Base-by-base conservation (phyloP, 2,329 filamentous ascomycete genomes). In the Stenocarpella maydis region DNA sequence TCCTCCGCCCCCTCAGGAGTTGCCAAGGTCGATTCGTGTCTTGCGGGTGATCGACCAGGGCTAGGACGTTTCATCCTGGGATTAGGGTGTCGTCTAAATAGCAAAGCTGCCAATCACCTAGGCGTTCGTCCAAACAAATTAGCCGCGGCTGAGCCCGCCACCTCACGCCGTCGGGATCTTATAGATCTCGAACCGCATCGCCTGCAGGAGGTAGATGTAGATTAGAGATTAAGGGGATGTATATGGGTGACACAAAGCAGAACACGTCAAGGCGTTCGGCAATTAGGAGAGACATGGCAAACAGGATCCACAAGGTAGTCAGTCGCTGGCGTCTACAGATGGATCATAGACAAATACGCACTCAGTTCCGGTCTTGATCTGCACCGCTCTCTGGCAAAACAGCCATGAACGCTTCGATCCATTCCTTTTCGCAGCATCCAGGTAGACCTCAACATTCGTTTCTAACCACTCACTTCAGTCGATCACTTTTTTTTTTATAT, bases 401-500 rank as follows among this genome's bases (percentile, higher is more conserved):
- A 31, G 24, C 52, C 26, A 41, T 49, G 26, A 37, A 60, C 41
- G 47, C 65, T 67, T 55, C 65, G 34, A 60, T 39, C 45, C 31
- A 34, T 43, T 39, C 41, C 15, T 47, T 60, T 10, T 60, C 28
- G 37, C 60, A 45, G 54, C 31, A n/a, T 54, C 58, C 58, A 61
- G 54, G 31, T 9, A 63, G 47, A 26, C 39, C n/a, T 45, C 50
- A 15, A 52, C 34, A 19, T 68, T 68, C 55, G 21, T 24, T 68
- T 68, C 65, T 68, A 15, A 37, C n/a, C n/a, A 50, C 66, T 63
- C 54, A 63, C 45, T 68, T 68, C 43, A 53, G 66, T 68, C 54
- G 21, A 61, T 68, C 66, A 17, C 19, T 63, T 68, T 37, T 49
- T 52, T 68, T 34, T 26, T n/a, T n/a, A n/a, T n/a, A n/a, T n/a